Evolutionary conservation across 148 eudicot genomes (phyloP), one percentile per base, ranked within the genome.

Genomic region (Polygonum maritimum): DNA sequence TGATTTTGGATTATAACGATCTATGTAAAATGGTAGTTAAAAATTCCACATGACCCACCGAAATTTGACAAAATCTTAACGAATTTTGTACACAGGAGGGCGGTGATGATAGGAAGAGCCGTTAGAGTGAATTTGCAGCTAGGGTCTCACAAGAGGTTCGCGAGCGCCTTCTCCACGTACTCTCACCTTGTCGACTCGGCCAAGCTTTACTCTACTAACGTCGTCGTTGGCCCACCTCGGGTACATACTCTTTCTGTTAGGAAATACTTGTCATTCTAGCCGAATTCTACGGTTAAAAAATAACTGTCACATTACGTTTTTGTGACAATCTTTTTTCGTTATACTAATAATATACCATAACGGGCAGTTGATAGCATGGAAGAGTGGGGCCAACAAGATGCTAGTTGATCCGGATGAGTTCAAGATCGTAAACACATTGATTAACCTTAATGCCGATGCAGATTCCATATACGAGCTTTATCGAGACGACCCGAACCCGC

Each of bases 141-240:
- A 78, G 85, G 83, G 58, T 91, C 97, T 12, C 98, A 94, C 83
- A 89, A 91, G 87, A 88, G 88, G 78, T 94, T 94, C 77, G 98
- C 97, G 15, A 86, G 15, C 78, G 90, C 90, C 38, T 94, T 94
- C 72, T 78, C 85, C 31, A 76, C 58, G 18, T 94, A 94, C 75
- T 86, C 89, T 60, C 55, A 80, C 2, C 91, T 90, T 77, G 98
- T 91, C 21, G 98, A 94, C 45, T 85, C 88, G 75, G 98, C 97
- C 0, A 86, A 87, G 82, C 89, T 94, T 22, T 94, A 89, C 65
- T 89, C 90, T 81, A 91, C 98, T 48, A 94, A 91, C 51, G 80
- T 80, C 7, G 77, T 87, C 0, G 86, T 85, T 16, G 84, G 84
- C 1, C 89, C 91, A 6, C 91, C 97, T 7, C 75, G 16, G 83